Evolutionary conservation across 352 stramenopile genomes (phyloP), one percentile per base, ranked within the genome.

Genomic region (Phytophthora hybrid): DNA sequence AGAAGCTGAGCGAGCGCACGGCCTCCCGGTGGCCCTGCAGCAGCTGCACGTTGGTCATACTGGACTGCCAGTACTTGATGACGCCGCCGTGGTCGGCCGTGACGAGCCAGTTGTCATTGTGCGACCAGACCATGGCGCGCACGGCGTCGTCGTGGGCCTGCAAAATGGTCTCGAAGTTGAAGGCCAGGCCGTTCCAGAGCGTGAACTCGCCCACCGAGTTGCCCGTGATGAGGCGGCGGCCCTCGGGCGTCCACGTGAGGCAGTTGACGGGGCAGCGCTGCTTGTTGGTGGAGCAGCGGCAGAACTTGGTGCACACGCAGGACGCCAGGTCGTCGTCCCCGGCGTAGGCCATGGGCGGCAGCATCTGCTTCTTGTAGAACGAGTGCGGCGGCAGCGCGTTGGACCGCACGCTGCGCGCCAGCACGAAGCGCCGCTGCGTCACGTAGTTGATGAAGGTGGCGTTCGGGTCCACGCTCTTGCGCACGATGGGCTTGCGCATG

Each of bases 101-200:
- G 10, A 97, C 90, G 23, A 98, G 87, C 81, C 89, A 95, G 65
- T 97, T 97, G 78, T 94, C 89, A 69, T 96, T 96, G 71, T 96
- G 90, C 5, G 89, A 97, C 91, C 90, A 97, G 57, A 97, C 88
- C 90, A 97, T 98, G 34, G 93, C 89, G 14, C 91, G 77, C 66
- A 98, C 91, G 0, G 92, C 90, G 59, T 93, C 71, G 79, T 98
- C 78, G 77, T 97, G 88, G n/a, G 89, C 89, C 66, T 96, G 93
- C 68, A 99, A 90, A 66, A 99, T 99, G 3, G 97, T 97, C 88
- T 99, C 97, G 77, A 99, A 99, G 68, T 98, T 98, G 85, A 99
- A 99, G 31, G 96, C 97, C 51, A 98, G 87, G 4, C 97, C 96
- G 77, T 99, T 98, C 98, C 98, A 99, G 53, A 99, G 85, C 60